Conservation (phyloP, 352 stramenopile genomes). For the Phytophthora sp. region DNA sequence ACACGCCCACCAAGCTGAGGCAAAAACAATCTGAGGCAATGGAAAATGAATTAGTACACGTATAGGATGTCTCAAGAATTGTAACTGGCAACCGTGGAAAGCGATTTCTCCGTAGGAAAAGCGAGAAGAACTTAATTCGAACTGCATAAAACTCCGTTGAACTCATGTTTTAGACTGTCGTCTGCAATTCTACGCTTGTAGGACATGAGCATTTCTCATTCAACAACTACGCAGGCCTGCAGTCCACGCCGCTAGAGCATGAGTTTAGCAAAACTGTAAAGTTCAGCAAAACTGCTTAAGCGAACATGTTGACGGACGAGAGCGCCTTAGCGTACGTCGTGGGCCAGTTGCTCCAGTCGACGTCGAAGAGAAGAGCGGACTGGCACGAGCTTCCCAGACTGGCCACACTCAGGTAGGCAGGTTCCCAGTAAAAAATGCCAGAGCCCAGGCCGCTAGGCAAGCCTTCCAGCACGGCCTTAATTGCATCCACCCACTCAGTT, state of each 20-base stretch:
- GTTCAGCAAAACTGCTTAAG: too few relatives aligned
- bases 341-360: conserved; percentile 28
- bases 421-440: conserved; percentile 43
- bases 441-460: conserved; percentile 26
- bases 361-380: conserved; percentile 35
- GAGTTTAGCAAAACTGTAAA: too few relatives aligned
- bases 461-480: conserved; percentile 23
- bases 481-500: conserved; percentile 26
- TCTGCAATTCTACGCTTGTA: too few relatives aligned
- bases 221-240: too few relatives aligned
- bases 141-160: too few relatives aligned
- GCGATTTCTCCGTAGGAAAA: too few relatives aligned
- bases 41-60: neutral
- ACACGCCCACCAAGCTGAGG: neutral
- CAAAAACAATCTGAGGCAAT: neutral
- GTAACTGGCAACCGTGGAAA: too few relatives aligned
- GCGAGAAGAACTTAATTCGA: too few relatives aligned
- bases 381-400: conserved; percentile 32
- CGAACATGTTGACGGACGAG: conserved; percentile 25
- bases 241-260: too few relatives aligned
- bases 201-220: too few relatives aligned
- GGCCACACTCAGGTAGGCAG: conserved; percentile 24
- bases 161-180: too few relatives aligned
- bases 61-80: too few relatives aligned
- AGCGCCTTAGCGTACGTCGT: conserved; percentile 26